These are phyloP conservation scores for Haematococcus lacustris DNA, from an alignment of 139 green algal genomes.

Conservation along the genomic window DNA sequence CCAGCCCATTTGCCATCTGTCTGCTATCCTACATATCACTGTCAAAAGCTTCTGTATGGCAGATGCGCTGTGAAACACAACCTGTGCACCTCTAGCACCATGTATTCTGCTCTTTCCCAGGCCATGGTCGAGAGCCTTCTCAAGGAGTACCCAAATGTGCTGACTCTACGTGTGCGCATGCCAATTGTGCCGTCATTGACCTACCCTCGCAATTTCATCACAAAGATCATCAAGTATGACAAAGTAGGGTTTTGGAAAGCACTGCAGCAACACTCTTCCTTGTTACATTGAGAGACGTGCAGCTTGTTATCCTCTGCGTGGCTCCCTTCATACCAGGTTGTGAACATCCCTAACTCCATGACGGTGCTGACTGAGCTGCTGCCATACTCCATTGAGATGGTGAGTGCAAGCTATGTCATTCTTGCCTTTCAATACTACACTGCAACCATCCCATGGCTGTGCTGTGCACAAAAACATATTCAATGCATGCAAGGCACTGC, in stretches of 20 bases:
- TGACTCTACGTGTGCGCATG: conserved; percentile 93
- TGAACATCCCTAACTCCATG: conserved; percentile 96
- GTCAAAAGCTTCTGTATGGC: not conserved
- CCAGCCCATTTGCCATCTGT: too few relatives aligned
- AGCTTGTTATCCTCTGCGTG: too few relatives aligned
- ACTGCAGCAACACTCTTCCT: too few relatives aligned
- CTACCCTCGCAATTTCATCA: conserved; percentile 97
- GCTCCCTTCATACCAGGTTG: too few relatives aligned
- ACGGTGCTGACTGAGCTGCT: conserved; percentile 95
- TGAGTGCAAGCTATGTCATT: too few relatives aligned
- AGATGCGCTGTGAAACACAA: not conserved
- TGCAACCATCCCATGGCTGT: too few relatives aligned
- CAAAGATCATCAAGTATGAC: conserved; percentile 97
- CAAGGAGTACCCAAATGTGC: conserved; percentile 84
- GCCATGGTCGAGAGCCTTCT: conserved; percentile 88
- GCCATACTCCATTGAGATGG: conserved; percentile 86
- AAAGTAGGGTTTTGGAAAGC: too few relatives aligned
- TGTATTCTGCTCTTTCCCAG: conserved; percentile 23
- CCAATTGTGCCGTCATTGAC: conserved; percentile 84
- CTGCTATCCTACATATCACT: not conserved
- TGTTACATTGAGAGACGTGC: too few relatives aligned
- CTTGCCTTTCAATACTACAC: too few relatives aligned
- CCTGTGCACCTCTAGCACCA: not conserved
- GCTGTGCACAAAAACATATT: too few relatives aligned
- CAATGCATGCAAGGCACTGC: too few relatives aligned